Evolutionary conservation across 768 basidiomycete species (phyloP), one percentile per base, ranked within the genome.

Genomic region (Mycena leptocephala): DNA sequence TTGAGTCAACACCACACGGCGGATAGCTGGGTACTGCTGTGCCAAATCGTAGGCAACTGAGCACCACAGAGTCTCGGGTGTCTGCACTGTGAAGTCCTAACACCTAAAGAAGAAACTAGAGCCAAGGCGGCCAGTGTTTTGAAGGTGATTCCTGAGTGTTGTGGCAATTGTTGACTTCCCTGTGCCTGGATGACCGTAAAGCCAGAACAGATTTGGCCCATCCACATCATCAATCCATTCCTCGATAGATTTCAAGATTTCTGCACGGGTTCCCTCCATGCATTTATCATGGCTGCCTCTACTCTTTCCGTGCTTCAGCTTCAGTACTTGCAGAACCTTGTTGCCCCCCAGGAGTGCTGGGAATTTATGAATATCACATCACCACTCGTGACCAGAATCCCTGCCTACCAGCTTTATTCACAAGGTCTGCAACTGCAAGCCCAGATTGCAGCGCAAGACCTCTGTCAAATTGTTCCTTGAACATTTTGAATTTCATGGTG

Each of bases 381-480:
- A 13, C 10, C 14, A 7, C 48, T 51, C 11, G n/a, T n/a, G 2
- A 51, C 22, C 11, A n/a, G 3, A 51, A n/a, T 51, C n/a, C 7
- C n/a, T 8, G 53, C 43, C 26, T 26, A 68, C 66, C 26, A 5
- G 51, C n/a, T 22, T 22, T 18, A n/a, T 33, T n/a, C 22, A 68
- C 37, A 8, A 79, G n/a, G 41, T 41, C 78, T 39, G 0, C n/a
- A 79, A 62, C 59, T 80, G 35, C 8, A 9, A 41, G 8, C 14
- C 70, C 75, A 1, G 81, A 62, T 62, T 83, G 81, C 32, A 81
- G 79, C 24, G 65, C 58, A 7, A 82, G 30, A 10, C 81, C 81
- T 3, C 79, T 75, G 62, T 80, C 80, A 46, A 82, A 82, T 61
- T 80, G 78, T 14, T 77, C 35, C 58, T 81, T 76, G 65, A 83